Conservation (phyloP, 306 rosid species). For the Vachellia pachyceras region DNA sequence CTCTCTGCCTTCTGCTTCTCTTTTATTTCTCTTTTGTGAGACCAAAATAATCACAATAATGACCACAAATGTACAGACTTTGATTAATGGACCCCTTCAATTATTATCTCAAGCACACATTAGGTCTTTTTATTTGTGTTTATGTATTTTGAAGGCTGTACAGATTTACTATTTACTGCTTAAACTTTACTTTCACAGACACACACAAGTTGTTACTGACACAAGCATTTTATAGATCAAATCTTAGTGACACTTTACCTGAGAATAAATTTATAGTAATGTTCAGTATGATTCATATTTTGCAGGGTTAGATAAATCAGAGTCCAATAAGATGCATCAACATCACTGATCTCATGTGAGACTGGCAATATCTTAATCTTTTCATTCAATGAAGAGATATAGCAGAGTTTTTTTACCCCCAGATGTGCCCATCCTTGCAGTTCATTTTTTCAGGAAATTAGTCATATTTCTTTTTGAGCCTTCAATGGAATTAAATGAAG, state of each 20-base stretch:
- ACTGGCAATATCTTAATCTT: neutral
- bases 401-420: neutral
- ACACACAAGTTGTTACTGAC: neutral
- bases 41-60: constrained; percentile 31
- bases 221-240: constrained; percentile 4
- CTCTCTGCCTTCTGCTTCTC: constrained; percentile 14
- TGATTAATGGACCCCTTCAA: neutral
- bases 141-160: neutral
- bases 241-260: constrained; percentile 2
- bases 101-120: neutral
- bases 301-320: neutral
- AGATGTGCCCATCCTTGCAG: too few relatives aligned
- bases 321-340: neutral
- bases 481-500: neutral
- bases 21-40: constrained; percentile 26
- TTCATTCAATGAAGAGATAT: neutral
- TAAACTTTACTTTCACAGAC: neutral
- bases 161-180: neutral
- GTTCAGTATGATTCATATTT: too few relatives aligned
- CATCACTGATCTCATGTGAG: constrained; percentile 5
- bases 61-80: neutral
- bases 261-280: neutral
- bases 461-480: neutral
- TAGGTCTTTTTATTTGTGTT: neutral
- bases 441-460: neutral